These are phyloP conservation scores for Fusarium oligoseptatum DNA, from an alignment of 2,329 filamentous ascomycete species.

Conservation along the genomic window DNA sequence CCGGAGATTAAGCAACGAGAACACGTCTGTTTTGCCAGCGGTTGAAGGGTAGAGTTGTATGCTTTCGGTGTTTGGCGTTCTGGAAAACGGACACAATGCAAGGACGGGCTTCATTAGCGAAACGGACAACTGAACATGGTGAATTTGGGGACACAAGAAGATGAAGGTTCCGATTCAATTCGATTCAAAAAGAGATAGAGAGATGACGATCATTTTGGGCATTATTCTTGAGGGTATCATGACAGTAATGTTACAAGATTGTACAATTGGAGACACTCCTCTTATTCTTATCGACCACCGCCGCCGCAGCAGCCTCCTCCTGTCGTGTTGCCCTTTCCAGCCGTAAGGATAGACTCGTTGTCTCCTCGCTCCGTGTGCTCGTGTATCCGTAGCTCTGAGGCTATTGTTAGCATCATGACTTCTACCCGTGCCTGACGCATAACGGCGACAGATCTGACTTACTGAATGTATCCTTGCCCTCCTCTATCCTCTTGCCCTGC, in stretches of 20 bases:
- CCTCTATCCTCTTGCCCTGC: conserved; percentile 74
- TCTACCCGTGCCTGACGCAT: not conserved
- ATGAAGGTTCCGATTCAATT: conserved; percentile 23
- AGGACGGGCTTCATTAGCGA: conserved; percentile 35
- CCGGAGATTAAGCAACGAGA: conserved; percentile 74
- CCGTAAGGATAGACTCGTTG: conserved; percentile 88
- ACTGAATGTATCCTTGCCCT: conserved; percentile 69
- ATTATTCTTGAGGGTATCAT: conserved; percentile 51
- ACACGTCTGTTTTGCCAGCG: conserved; percentile 37
- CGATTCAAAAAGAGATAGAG: conserved; percentile 29
- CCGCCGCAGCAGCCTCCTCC: conserved; percentile 48
- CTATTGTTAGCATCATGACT: conserved; percentile 2
- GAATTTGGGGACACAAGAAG: conserved; percentile 22
- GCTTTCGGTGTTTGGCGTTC: conserved; percentile 47
- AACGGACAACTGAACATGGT: conserved; percentile 29
- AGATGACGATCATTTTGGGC: conserved; percentile 32
- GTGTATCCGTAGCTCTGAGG: conserved; percentile 87
- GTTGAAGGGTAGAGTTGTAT: conserved; percentile 19
- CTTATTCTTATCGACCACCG: conserved; percentile 46
- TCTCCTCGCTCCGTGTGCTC: conserved; percentile 91
- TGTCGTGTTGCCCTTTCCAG: conserved; percentile 53
- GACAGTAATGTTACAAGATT: conserved; percentile 49
- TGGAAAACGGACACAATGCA: conserved; percentile 25
- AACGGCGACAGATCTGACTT: conserved; percentile 49
- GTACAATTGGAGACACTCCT: conserved; percentile 38